Percentiles rank a stretch among this genome's conserved stretches.
Conservation (phyloP, 2,329 filamentous ascomycete species). For the Xylariaceae sp. region DNA sequence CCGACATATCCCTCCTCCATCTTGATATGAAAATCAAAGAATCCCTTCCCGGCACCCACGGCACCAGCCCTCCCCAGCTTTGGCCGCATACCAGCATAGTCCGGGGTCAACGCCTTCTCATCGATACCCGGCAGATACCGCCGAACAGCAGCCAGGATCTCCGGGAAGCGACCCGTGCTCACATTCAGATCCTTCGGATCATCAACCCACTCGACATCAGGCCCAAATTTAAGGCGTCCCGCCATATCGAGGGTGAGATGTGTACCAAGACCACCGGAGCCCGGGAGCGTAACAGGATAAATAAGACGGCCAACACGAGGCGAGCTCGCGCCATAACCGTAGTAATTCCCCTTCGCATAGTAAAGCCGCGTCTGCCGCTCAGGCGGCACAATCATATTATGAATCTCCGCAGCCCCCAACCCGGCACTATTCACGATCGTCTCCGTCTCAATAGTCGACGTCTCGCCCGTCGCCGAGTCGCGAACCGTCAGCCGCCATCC, state of each 20-base stretch:
- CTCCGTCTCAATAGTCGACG: constrained; percentile 60
- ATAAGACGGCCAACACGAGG: constrained; percentile 68
- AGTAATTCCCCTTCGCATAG: constrained; percentile 96
- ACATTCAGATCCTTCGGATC: constrained; percentile 64
- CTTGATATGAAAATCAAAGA: constrained; percentile 78
- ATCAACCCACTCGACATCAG: constrained; percentile 90
- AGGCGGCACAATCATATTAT: constrained; percentile 67
- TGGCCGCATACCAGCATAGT: constrained; percentile 88
- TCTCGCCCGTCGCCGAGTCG: constrained; percentile 43
- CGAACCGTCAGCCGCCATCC: constrained; percentile 66
- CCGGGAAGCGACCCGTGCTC: constrained; percentile 55
- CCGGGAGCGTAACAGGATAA: constrained; percentile 81
- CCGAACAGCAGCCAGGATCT: constrained; percentile 69
- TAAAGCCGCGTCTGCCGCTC: constrained; percentile 55
- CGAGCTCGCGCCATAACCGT: constrained; percentile 64
- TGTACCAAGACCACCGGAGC: constrained; percentile 79
- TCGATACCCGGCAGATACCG: constrained; percentile 74
- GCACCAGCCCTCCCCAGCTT: constrained; percentile 63
- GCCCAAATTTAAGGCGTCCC: constrained; percentile 83
- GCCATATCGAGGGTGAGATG: constrained; percentile 87
- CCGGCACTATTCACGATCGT: constrained; percentile 83
- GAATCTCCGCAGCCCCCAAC: constrained; percentile 58
- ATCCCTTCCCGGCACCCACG: constrained; percentile 59
- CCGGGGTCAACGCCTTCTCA: constrained; percentile 58
- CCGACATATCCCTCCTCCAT: constrained; percentile 72